Conservation (phyloP, 2,329 filamentous ascomycete species). For the Fusarium miscanthi region DNA sequence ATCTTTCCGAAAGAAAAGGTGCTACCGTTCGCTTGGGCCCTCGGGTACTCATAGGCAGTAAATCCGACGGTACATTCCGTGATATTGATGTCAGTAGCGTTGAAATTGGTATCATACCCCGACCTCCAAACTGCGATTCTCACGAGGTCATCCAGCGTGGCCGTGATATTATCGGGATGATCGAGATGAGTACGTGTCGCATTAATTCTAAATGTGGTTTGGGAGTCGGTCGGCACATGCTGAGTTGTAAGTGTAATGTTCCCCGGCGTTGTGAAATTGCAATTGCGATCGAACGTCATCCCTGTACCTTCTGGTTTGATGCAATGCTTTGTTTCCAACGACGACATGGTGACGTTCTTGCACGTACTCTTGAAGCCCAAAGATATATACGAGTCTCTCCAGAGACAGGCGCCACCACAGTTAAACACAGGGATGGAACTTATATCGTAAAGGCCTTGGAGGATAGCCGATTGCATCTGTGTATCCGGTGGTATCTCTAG, state of each 20-base stretch:
- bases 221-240: fast-evolving
- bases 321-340: background rate
- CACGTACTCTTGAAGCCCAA: background rate
- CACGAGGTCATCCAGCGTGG: background rate
- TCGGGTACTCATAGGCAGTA: background rate
- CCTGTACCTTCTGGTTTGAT: background rate
- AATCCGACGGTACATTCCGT: background rate
- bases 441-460: background rate
- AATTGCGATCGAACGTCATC: background rate
- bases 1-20: background rate
- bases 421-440: background rate
- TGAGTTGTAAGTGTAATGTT: background rate
- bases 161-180: background rate
- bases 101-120: background rate
- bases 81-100: background rate
- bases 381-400: background rate
- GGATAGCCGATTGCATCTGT: background rate
- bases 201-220: background rate
- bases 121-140: background rate
- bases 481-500: background rate
- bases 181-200: background rate
- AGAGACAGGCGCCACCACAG: background rate
- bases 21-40: background rate
- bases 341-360: background rate
- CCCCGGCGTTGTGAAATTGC: background rate